Conservation (phyloP, 345 rosid genomes). For the Citrus maxima region DNA sequence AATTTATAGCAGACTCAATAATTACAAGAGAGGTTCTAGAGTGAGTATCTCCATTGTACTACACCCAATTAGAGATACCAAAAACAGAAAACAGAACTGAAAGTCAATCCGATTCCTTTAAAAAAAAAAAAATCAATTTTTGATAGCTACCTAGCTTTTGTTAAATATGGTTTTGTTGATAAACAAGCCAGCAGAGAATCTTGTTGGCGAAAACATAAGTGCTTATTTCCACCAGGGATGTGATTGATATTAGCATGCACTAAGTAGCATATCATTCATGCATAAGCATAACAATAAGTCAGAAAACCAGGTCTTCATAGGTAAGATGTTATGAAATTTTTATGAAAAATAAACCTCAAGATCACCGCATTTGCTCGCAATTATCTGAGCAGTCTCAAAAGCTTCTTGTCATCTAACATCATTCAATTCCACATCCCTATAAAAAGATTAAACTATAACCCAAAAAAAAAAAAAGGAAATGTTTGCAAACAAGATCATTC, state of each 20-base stretch:
- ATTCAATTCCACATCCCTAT: constrained; percentile 28
- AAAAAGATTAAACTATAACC: background rate
- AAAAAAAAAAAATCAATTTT: too few relatives aligned
- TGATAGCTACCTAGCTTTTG: background rate
- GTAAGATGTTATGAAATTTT: background rate
- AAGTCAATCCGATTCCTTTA: too few relatives aligned
- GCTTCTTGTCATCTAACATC: constrained; percentile 25
- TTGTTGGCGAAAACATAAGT: background rate
- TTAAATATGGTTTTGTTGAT: background rate
- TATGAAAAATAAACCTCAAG: constrained; percentile 21
- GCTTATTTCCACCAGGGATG: background rate
- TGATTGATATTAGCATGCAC: background rate
- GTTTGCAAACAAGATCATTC: too few relatives aligned
- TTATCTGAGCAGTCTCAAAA: constrained; percentile 32
- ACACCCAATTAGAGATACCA: too few relatives aligned
- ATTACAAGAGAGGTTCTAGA: too few relatives aligned
- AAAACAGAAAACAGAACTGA: too few relatives aligned
- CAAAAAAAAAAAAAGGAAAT: too few relatives aligned
- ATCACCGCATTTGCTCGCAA: constrained; percentile 34
- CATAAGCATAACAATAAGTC: background rate
- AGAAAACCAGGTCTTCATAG: background rate
- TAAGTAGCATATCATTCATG: background rate
- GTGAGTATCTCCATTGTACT: too few relatives aligned
- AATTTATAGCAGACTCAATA: too few relatives aligned
- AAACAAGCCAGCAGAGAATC: background rate